Evolutionary conservation across 768 basidiomycete species (phyloP).

Genomic region (Suillus fuscotomentosus): DNA sequence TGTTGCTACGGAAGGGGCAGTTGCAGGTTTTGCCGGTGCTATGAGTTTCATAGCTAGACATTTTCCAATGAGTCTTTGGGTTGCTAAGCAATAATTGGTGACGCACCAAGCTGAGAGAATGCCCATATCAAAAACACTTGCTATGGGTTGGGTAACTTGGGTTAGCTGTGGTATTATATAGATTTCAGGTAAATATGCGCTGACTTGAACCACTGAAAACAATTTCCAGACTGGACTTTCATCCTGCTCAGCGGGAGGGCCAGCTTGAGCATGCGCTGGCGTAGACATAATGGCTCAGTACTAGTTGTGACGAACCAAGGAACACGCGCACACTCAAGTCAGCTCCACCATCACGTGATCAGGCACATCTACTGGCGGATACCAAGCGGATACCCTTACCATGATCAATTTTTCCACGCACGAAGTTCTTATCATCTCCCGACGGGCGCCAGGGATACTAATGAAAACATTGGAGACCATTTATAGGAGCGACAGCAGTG

Average conservation of each 20-base stretch:
- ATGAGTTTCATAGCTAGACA: conserved; percentile 46
- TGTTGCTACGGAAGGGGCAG: conserved; percentile 26
- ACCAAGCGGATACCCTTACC: too few species aligned
- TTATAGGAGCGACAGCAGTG: background rate
- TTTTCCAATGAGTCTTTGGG: background rate
- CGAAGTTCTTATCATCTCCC: background rate
- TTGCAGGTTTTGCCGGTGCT: conserved; percentile 32
- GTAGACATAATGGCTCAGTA: conserved; percentile 20
- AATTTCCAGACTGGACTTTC: conserved; percentile 36
- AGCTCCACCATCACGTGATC: background rate
- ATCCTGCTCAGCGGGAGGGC: conserved; percentile 26
- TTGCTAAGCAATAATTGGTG: background rate
- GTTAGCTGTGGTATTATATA: conserved; percentile 2
- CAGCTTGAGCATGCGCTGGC: conserved; percentile 20
- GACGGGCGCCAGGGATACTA: background rate
- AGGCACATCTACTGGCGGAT: background rate
- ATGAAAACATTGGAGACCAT: background rate
- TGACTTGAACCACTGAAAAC: conserved; percentile 43
- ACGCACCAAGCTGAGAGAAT: conserved; percentile 63
- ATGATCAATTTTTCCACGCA: too few species aligned
- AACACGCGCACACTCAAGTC: background rate
- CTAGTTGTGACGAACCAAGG: background rate
- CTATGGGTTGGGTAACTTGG: conserved; percentile 31
- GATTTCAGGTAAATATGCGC: conserved; percentile 5
- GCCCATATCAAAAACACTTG: conserved; percentile 69